Conservation (phyloP, 2,329 filamentous ascomycete genomes). For the Nakataea oryzae region DNA sequence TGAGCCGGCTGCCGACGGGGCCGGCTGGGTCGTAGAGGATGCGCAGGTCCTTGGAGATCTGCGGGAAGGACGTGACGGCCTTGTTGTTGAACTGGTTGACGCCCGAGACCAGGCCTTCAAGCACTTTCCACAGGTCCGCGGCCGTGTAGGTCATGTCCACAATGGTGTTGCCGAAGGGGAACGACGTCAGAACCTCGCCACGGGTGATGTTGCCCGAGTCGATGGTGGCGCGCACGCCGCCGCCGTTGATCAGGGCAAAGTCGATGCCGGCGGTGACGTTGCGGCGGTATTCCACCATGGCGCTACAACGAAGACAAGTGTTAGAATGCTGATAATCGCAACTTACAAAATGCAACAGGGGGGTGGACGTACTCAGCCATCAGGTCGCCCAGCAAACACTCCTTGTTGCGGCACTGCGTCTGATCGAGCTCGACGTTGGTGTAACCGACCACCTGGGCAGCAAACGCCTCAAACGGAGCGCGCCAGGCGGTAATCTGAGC, state of each 20-base stretch:
- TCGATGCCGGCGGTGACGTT: constrained; percentile 33
- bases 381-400: constrained; percentile 48
- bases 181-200: constrained; percentile 51
- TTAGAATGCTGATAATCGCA: constrained; percentile 18
- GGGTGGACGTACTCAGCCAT: constrained; percentile 31
- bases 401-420: constrained; percentile 42
- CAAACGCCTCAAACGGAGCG: constrained; percentile 48
- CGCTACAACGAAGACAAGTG: constrained; percentile 24
- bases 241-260: constrained; percentile 54
- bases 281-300: constrained; percentile 50
- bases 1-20: constrained; percentile 36
- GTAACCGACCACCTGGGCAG: constrained; percentile 43
- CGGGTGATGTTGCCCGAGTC: constrained; percentile 50
- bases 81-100: constrained; percentile 44
- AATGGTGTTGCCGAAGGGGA: constrained; percentile 56
- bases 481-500: constrained; percentile 48
- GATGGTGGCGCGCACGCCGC: constrained; percentile 54
- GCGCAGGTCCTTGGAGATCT: constrained; percentile 45
- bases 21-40: constrained; percentile 46
- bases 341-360: background rate
- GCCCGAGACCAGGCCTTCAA: constrained; percentile 47
- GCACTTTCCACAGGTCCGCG: constrained; percentile 40
- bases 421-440: constrained; percentile 48
- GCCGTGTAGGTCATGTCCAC: constrained; percentile 46
- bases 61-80: constrained; percentile 47